These are phyloP conservation scores for Solidago caesia DNA, from an alignment of 129 eudicot genomes.

Conservation along the genomic window DNA sequence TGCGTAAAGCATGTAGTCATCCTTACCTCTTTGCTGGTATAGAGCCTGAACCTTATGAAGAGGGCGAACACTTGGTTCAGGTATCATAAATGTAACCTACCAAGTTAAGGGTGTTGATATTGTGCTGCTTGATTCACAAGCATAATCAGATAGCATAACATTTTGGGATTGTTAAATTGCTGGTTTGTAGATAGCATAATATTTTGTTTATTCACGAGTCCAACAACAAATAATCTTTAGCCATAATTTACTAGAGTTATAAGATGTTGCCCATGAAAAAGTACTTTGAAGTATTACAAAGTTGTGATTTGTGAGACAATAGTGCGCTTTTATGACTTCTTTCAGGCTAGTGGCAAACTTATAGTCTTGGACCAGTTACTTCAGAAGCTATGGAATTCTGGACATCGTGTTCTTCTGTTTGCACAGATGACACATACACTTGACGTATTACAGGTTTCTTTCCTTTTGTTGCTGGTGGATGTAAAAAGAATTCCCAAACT, in stretches of 20 bases:
- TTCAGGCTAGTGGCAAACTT: slow-evolving; percentile 95
- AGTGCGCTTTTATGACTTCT: slow-evolving; percentile 16
- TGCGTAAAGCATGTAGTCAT: slow-evolving; percentile 97
- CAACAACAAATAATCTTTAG: background rate
- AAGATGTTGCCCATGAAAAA: background rate
- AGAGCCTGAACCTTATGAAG: slow-evolving; percentile 98
- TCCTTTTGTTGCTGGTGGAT: background rate
- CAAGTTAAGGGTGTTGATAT: slow-evolving; percentile 10
- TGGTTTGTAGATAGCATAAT: background rate
- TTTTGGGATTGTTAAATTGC: background rate
- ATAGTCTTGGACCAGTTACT: slow-evolving; percentile 81
- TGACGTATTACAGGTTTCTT: slow-evolving; percentile 83
- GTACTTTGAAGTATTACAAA: background rate
- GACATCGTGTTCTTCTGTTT: slow-evolving; percentile 92
- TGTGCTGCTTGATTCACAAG: slow-evolving; percentile 14
- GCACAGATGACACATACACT: slow-evolving; percentile 99
- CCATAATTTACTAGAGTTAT: too few species aligned
- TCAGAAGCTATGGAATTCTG: slow-evolving; percentile 63
- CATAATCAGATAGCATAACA: background rate
- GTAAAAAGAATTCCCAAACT: slow-evolving; percentile 1
- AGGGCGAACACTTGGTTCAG: slow-evolving; percentile 97
- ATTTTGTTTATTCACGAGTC: background rate
- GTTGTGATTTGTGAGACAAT: background rate
- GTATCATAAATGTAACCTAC: slow-evolving; percentile 39
- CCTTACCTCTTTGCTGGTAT: slow-evolving; percentile 99